Evolutionary conservation across 768 basidiomycete species (phyloP).

Genomic region (Chlorophyllum brunneum): DNA sequence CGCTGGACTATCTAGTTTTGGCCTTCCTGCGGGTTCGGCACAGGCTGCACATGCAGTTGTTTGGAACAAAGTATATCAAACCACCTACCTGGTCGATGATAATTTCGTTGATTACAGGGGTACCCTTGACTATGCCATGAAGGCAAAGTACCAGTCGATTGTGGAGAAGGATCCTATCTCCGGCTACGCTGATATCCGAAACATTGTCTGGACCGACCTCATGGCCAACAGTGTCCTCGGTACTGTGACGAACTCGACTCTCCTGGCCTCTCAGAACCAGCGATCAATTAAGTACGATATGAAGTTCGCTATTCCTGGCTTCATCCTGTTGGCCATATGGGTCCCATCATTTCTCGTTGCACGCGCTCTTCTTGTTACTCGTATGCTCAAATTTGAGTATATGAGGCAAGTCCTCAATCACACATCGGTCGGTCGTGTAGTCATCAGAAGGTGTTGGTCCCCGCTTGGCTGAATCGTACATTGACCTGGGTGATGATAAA

Average conservation of each 20-base stretch:
- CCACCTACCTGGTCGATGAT: neutral
- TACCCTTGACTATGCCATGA: neutral
- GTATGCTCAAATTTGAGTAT: neutral
- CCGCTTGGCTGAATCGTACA: too few species aligned
- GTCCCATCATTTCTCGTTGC: neutral
- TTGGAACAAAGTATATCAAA: neutral
- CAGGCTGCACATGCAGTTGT: neutral
- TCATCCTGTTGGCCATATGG: neutral
- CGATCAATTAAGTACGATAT: neutral
- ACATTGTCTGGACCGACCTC: slow-evolving; percentile 1
- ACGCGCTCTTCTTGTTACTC: neutral
- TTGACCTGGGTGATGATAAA: neutral
- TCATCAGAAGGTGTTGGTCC: neutral
- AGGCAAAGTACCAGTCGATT: neutral
- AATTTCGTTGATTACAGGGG: neutral
- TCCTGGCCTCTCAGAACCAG: neutral
- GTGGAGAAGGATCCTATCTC: neutral
- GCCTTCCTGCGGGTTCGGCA: neutral
- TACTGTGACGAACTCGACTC: neutral
- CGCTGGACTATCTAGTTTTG: neutral
- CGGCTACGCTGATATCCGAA: neutral
- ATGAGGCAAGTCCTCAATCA: neutral
- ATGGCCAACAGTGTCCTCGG: slow-evolving; percentile 4
- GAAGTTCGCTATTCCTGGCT: neutral
- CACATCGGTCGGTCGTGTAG: neutral